These are phyloP conservation scores for Heliamphora pulchella DNA, from an alignment of 179 eudicot species.

Conservation along the genomic window DNA sequence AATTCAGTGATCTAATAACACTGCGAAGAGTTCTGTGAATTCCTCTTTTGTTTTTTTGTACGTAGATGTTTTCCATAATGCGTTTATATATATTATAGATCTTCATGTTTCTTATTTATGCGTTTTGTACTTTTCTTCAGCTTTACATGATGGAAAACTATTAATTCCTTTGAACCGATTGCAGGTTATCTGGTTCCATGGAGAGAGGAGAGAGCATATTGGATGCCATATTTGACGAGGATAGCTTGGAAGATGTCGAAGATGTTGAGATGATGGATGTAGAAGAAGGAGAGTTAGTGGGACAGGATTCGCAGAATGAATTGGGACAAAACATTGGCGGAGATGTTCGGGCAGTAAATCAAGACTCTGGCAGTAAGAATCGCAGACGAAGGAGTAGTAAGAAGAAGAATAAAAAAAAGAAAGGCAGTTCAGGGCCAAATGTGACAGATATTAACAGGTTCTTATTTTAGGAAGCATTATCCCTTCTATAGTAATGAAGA, in stretches of 20 bases:
- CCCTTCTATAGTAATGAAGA: background rate
- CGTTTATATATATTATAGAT: background rate
- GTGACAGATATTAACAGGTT: slow-evolving; percentile 61
- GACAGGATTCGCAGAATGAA: slow-evolving; percentile 23
- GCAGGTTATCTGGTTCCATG: slow-evolving; percentile 35
- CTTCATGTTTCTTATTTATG: background rate
- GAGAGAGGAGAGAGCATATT: slow-evolving; percentile 51
- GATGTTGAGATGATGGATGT: slow-evolving; percentile 81
- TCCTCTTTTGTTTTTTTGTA: too few relatives aligned
- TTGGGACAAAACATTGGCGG: slow-evolving; percentile 23
- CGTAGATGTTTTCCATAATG: background rate
- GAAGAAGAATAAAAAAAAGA: slow-evolving; percentile 44
- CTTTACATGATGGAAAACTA: background rate
- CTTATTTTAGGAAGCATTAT: background rate
- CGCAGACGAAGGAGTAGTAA: slow-evolving; percentile 33
- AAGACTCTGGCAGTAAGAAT: slow-evolving; percentile 23
- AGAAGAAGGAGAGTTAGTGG: slow-evolving; percentile 78
- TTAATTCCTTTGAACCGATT: slow-evolving; percentile 1
- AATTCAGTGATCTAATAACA: too few relatives aligned
- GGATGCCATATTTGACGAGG: slow-evolving; percentile 48
- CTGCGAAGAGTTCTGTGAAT: too few relatives aligned
- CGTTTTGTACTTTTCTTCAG: background rate
- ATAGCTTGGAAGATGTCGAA: slow-evolving; percentile 38
- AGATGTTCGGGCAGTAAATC: slow-evolving; percentile 22
- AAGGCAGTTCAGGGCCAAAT: slow-evolving; percentile 27